Evolutionary conservation across 2,329 filamentous ascomycete species (phyloP), one percentile per base, ranked within the genome.

Genomic region (Corniculantispora saksenae): DNA sequence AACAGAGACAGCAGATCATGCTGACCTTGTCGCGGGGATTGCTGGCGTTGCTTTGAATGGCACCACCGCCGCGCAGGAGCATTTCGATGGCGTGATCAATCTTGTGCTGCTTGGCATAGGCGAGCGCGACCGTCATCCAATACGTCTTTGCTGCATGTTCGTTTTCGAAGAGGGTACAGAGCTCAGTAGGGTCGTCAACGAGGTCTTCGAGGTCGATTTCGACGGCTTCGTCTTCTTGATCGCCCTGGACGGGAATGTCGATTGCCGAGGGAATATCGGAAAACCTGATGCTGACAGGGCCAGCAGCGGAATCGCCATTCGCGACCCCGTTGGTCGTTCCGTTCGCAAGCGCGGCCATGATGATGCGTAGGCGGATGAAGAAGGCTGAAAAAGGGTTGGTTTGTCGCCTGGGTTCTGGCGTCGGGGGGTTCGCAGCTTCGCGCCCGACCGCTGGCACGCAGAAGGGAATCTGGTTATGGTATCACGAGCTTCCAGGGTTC

Each of bases 101-200:
- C 80, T 97, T 97, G 74, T 90, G 89, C 80, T 97, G 93, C 81
- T 98, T 99, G 48, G 95, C 94, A 75, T 99, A 99, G 56, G 94
- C 94, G 66, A 98, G 84, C 50, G 96, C 92, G 70, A 98, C 95
- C n/a, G 93, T 94, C 84, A 99, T 94, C 96, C 96, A 99, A 71
- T 96, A 96, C 61, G 90, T 92, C 72, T 94, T 93, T 45, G 92
- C 91, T 19, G 93, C 94, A 73, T 90, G 89, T 78, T 99, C 96
- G 74, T 95, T 97, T 80, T 99, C 94, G 68, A 99, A 88, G 59
- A 99, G 85, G 35, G 92, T 95, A 77, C 95, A 99, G 6, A 99
- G 86, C 80, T 99, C 95, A 55, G 92, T 97, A 23, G 93, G 92
- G 75, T 98, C 95, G 76, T 98, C 95, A 67, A 94, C 87, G 47